Base-by-base conservation (phyloP, 108 stramenopile genomes). In the Stephanodiscus minutulus region DNA sequence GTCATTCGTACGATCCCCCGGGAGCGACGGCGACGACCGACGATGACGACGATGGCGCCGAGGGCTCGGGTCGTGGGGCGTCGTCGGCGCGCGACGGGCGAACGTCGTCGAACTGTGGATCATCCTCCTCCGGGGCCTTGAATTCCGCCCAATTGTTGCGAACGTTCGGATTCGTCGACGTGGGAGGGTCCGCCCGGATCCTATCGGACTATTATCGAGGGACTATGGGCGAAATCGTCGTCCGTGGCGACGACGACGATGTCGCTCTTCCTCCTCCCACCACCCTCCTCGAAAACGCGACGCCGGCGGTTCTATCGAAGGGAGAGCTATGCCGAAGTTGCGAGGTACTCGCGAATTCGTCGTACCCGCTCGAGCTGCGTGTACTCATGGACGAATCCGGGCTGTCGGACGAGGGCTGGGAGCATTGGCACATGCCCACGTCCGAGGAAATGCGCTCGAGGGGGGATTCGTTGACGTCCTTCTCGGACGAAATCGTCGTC, bases 121-220 rank as follows among this genome's bases (percentile, higher is more conserved):
- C 3, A 9, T 39, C 39, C 39, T 11, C 39, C 39, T 8, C 10
- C 11, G 65, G 77, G 50, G 73, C 76, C 24, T 70, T 94, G 41
- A 91, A 83, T 10, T 85, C 87, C 7, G 83, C 83, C 11, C 88
- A 94, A 73, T 41, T 87, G 5, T 72, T 94, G 11, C 89, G 89
- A 83, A 94, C 93, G 5, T 94, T 90, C 83, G 93, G 93, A 8
- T 94, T 94, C 69, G 88, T 94, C 7, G 83, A 87, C 20, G 41
- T 69, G 21, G 50, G 44, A 17, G 36, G 29, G 20, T 54, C 61
- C 49, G 46, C 41, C n/a, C 33, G 58, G 36, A 68, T 39, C 5
- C 48, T 74, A 2, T 52, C 44, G 21, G 53, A 55, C 37, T 54
- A 22, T 4, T 66, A 64, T 18, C 54, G 6, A 13, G 1, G 10